Conservation (phyloP, 441 rosid genomes). For the Adansonia rubrostipa region DNA sequence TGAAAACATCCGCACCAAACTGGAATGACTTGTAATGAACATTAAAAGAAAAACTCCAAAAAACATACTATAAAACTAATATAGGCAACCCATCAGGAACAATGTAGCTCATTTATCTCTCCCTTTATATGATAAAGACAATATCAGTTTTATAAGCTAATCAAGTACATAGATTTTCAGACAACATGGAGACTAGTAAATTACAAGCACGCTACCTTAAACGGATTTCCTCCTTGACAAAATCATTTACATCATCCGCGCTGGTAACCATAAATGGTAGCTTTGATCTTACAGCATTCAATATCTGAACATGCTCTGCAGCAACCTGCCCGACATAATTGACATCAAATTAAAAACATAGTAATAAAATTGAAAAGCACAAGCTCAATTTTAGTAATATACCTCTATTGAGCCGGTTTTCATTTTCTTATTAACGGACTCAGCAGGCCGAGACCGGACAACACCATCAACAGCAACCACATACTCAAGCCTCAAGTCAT, state of each 20-base stretch:
- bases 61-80: background rate
- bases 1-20: background rate
- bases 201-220: slow-evolving; percentile 57
- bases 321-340: slow-evolving; percentile 56
- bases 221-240: slow-evolving; percentile 81
- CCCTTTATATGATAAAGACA: background rate
- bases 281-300: slow-evolving; percentile 82
- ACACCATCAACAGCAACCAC: slow-evolving; percentile 84
- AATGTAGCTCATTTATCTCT: slow-evolving; percentile 3
- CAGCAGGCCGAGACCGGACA: slow-evolving; percentile 72
- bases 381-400: slow-evolving; percentile 13
- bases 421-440: slow-evolving; percentile 85
- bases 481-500: slow-evolving; percentile 82
- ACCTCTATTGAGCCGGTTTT: slow-evolving; percentile 91
- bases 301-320: slow-evolving; percentile 81
- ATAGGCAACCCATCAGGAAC: background rate
- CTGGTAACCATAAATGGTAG: slow-evolving; percentile 87
- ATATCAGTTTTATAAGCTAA: background rate
- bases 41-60: slow-evolving; percentile 1
- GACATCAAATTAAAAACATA: slow-evolving; percentile 17
- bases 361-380: background rate
- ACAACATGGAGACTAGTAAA: background rate
- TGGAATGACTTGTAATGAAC: background rate
- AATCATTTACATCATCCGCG: slow-evolving; percentile 77
- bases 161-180: background rate